These are phyloP conservation scores for Blastobotrys americana DNA, from an alignment of 805 yeast species.

Conservation along the genomic window DNA sequence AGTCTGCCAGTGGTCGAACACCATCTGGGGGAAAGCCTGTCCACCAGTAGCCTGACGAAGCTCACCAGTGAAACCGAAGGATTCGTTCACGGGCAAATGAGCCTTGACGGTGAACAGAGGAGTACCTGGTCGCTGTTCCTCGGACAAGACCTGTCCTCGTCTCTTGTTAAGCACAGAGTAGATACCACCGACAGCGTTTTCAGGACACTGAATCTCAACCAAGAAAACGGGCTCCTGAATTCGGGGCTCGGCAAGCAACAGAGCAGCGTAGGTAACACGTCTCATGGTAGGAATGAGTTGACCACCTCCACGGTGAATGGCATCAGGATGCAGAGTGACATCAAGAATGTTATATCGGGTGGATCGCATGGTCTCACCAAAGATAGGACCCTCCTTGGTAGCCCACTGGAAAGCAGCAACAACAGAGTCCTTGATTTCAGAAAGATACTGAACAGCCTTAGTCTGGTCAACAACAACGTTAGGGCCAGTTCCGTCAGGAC, in stretches of 20 bases:
- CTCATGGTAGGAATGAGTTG: slow-evolving; percentile 99
- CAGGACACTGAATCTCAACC: slow-evolving; percentile 99
- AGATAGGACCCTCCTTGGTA: slow-evolving; percentile 97
- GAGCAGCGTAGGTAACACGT: slow-evolving; percentile 97
- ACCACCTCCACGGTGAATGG: slow-evolving; percentile 99
- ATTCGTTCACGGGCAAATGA: slow-evolving; percentile 99
- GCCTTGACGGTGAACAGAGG: slow-evolving; percentile 99
- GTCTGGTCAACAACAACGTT: slow-evolving; percentile 98
- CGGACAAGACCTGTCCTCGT: slow-evolving; percentile 99
- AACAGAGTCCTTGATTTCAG: slow-evolving; percentile 98
- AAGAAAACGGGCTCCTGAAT: slow-evolving; percentile 99
- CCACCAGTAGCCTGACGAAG: slow-evolving; percentile 99
- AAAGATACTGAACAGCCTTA: slow-evolving; percentile 98
- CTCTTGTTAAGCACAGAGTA: slow-evolving; percentile 96
- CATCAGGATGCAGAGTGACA: slow-evolving; percentile 99
- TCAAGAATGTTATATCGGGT: slow-evolving; percentile 96
- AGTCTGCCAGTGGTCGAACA: slow-evolving; percentile 97
- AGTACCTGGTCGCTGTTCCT: slow-evolving; percentile 99
- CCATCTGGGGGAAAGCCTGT: slow-evolving; percentile 99
- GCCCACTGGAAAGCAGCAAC: slow-evolving; percentile 99
- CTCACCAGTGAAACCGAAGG: slow-evolving; percentile 99
- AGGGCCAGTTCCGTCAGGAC: slow-evolving; percentile 99
- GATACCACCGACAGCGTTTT: slow-evolving; percentile 99
- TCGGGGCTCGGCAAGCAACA: slow-evolving; percentile 97
- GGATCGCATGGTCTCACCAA: slow-evolving; percentile 95